Base-by-base conservation (phyloP, 225 moss, liverwort and hornwort genomes). In the Marchantia polymorpha region DNA sequence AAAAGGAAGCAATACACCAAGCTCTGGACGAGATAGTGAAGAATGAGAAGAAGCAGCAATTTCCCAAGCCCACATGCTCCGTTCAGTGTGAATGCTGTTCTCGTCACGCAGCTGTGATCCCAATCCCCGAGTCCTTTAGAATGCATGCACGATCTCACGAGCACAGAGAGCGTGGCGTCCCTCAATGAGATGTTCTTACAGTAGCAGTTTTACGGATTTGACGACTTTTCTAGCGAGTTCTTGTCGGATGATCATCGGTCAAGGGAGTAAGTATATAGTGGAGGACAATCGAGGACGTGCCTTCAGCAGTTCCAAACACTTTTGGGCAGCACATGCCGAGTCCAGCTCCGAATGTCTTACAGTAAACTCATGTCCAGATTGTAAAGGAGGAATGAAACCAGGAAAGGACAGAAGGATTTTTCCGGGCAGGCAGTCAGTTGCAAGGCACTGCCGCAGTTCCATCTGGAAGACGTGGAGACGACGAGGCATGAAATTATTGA, bases 1-100 rank as follows among this genome's bases (percentile, higher is more conserved):
- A 84, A 39, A 80, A 84, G 48, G 87, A 80, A 61, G 87, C 87
- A 16, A 87, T 87, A 15, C 87, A 87, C 48, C 84, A 87, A 78
- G 84, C 87, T 12, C 65, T 87, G 77, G 84, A 84, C 48, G 77
- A 80, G 51, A 77, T 87, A 39, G 76, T 63, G 1, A 56, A 56
- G 14, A 63, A 29, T 20, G 72, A 50, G 0, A 74, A 74, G 20
- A 60, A 64, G 7, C 77, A 78, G 29, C 83, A 77, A 63, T 75
- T 75, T 63, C 87, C 87, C 9, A 84, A 73, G 8, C 47, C 82
- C 26, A 78, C 82, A 20, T 87, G 87, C 39, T 77, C 84, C 3
- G 82, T 74, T 31, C 84, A 84, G 10, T 87, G 87, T 69, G 84
- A 82, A 74, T 87, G 87, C 70, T 87, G 87, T 56, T 83, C 82